Base-by-base conservation (phyloP, 2,329 filamentous ascomycete genomes). In the Curvularia verruculosa region DNA sequence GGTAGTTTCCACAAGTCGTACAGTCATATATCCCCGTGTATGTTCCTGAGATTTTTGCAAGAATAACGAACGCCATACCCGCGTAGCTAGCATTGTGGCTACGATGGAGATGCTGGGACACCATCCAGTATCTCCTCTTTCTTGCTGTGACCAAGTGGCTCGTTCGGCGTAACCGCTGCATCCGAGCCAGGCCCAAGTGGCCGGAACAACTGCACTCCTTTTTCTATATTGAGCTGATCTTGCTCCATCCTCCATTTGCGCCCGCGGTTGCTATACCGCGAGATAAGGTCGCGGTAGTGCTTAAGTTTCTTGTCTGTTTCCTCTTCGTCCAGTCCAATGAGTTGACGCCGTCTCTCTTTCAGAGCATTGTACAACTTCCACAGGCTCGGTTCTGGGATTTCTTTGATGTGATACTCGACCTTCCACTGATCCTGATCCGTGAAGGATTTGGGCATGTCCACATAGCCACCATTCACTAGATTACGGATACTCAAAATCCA, bases 371-470 rank as follows among this genome's bases (percentile, higher is more conserved):
- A 75, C 28, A 70, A 43, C 26, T 31, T 58, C 64, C 65, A 63
- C 5, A 59, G 52, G 3, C 51, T 51, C 3, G 49, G 50, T 10
- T 58, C 47, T 1, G 59, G 50, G 8, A 76, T 79, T 62, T 93
- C 89, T 44, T 84, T 82, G 46, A 97, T 78, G 34, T 87, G 83
- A 75, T 96, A 97, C 66, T 95, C 86, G n/a, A 97, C 80, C 0
- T 78, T 74, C 93, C 93, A 97, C 7, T 78, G 69, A 62, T 86
- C 82, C 0, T 67, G 19, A 13, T 67, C 29, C 0, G 49, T 74
- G 44, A 88, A 72, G 0, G 80, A 65, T 1, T 76, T 62, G 0
- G 92, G 90, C 3, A 92, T 87, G 0, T 79, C 70, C 1, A 91
- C 85, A 52, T 84, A 83, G 12, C 79, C 52, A 18, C 84, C 87